Conservation (phyloP, 108 stramenopile genomes). For the Cyclotella sp. region DNA sequence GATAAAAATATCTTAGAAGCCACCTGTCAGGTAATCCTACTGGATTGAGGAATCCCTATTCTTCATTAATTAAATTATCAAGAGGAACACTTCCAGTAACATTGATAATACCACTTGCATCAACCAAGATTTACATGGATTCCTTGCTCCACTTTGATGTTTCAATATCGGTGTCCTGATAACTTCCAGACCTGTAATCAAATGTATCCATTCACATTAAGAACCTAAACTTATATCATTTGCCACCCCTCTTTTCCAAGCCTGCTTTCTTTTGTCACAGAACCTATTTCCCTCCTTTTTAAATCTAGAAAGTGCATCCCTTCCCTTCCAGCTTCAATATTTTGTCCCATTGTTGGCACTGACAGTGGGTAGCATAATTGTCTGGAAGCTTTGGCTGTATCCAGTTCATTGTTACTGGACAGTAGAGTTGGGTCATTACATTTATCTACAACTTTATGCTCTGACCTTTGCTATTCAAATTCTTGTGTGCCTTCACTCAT, state of each 20-base stretch:
- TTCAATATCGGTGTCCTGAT: background rate
- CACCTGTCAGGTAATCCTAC: no score
- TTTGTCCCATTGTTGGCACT: background rate
- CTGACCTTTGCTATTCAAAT: background rate
- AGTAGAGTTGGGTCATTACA: background rate
- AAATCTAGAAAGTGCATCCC: background rate
- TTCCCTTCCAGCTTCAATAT: background rate
- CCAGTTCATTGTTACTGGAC: background rate
- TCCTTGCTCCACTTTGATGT: background rate
- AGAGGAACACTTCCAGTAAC: background rate
- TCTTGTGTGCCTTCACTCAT: no score
- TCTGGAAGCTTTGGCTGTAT: background rate
- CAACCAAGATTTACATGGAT: background rate
- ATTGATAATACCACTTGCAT: background rate
- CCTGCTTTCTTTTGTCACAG: conserved; percentile 2
- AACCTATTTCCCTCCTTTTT: background rate
- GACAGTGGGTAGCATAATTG: background rate
- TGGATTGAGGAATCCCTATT: no score
- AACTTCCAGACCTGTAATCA: background rate
- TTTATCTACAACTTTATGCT: background rate
- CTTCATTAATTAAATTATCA: no score
- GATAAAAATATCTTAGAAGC: no score
- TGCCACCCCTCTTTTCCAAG: background rate
- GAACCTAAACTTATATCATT: background rate
- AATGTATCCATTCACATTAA: background rate